Percentiles rank a stretch among this genome's conserved stretches.
Conservation (phyloP, 139 green algal species). For the Bryopsis sp. region DNA sequence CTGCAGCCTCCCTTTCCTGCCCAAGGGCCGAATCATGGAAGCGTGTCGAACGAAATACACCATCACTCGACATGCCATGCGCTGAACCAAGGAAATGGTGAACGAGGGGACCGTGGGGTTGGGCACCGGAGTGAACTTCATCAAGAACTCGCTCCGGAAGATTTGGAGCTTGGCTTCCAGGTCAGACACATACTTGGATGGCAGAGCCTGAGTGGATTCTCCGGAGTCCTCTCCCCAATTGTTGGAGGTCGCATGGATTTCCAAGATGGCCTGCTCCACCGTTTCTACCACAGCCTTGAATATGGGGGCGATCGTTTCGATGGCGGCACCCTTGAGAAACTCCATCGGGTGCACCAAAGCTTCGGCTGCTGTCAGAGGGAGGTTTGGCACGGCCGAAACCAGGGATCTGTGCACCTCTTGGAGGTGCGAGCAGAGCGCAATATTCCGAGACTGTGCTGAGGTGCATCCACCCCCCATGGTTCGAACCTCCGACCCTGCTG, state of each 20-base stretch:
- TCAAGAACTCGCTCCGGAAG: conserved; percentile 42
- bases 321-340: conserved; percentile 23
- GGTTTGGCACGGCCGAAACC: conserved; percentile 28
- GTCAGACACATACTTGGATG: background rate
- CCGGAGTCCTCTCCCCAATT: conserved; percentile 22
- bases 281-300: conserved; percentile 56
- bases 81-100: conserved; percentile 46
- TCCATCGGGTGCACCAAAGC: conserved; percentile 39
- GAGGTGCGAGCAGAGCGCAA: conserved; percentile 62
- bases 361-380: conserved; percentile 35
- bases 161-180: background rate
- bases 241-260: conserved; percentile 36
- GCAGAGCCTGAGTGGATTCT: background rate
- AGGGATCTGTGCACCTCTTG: conserved; percentile 67
- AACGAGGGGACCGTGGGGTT: conserved; percentile 39
- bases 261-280: conserved; percentile 39
- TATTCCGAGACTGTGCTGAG: conserved; percentile 69
- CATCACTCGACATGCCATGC: conserved; percentile 69
- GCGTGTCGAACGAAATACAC: conserved; percentile 85
- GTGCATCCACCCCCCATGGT: conserved; percentile 32
- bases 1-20: conserved; percentile 50
- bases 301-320: conserved; percentile 55
- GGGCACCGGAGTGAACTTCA: conserved; percentile 41
- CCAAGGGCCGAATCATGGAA: conserved; percentile 65
- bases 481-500: conserved; percentile 57